These are phyloP conservation scores for Gamsiella multidivaricata DNA, from an alignment of 192 early-diverging fungal species.

Conservation along the genomic window DNA sequence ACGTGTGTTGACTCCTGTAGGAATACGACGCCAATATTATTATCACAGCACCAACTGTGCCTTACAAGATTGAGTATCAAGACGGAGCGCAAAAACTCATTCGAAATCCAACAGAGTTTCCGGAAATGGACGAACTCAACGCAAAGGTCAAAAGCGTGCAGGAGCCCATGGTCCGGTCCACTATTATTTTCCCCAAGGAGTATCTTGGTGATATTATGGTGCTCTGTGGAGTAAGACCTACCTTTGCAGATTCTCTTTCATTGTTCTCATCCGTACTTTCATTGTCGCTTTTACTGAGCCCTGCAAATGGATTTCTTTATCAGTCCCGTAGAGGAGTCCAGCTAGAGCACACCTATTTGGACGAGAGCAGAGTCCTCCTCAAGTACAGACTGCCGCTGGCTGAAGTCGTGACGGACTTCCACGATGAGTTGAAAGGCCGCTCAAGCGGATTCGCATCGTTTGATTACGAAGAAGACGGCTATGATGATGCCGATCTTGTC, in stretches of 20 bases:
- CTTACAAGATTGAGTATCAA: conserved; percentile 76
- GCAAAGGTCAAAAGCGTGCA: conserved; percentile 73
- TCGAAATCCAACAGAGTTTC: conserved; percentile 93
- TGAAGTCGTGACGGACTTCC: conserved; percentile 96
- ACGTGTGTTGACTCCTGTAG: conserved; percentile 32
- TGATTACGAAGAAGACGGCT: conserved; percentile 96
- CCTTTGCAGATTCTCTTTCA: background rate
- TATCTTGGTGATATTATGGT: conserved; percentile 82
- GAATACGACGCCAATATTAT: conserved; percentile 94
- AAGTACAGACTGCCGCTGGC: conserved; percentile 91
- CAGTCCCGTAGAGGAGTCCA: conserved; percentile 85
- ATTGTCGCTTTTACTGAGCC: too few relatives aligned
- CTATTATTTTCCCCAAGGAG: conserved; percentile 88
- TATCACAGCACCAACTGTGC: conserved; percentile 93
- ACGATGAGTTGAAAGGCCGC: conserved; percentile 91
- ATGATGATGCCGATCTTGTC: conserved; percentile 86
- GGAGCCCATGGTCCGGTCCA: conserved; percentile 95
- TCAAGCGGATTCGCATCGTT: conserved; percentile 93
- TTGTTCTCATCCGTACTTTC: background rate
- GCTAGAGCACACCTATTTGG: conserved; percentile 88
- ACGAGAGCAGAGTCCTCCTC: conserved; percentile 85
- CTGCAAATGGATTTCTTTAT: background rate
- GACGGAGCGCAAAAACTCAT: conserved; percentile 62
- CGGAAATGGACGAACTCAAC: conserved; percentile 74
- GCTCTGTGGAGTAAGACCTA: conserved; percentile 71